phyloP scores from a whole-genome alignment of 306 rosid genomes.

The Fragaria ananassa region DNA sequence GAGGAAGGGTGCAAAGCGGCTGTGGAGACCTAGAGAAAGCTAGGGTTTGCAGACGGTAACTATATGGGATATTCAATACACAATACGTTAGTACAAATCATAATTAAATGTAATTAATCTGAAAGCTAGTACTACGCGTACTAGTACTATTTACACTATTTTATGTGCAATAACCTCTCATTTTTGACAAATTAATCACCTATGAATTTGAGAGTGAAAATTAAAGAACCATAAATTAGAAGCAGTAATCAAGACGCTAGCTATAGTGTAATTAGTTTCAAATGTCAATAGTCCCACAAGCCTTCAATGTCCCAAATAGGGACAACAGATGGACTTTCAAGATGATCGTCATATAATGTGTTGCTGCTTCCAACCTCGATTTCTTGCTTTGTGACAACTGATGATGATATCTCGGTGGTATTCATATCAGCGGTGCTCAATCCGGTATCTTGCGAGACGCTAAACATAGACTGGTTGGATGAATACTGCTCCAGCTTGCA shows the following conservation, averaged over 20 bases:
- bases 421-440: slow-evolving; percentile 65
- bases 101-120: neutral
- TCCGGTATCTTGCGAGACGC: slow-evolving; percentile 65
- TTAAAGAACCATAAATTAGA: neutral
- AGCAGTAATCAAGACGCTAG: slow-evolving; percentile 11
- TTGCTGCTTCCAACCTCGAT: slow-evolving; percentile 14
- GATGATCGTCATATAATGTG: slow-evolving; percentile 30
- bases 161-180: neutral
- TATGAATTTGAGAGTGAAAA: neutral
- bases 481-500: slow-evolving; percentile 70
- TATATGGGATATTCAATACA: too few species aligned
- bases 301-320: slow-evolving; percentile 49
- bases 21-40: too few species aligned
- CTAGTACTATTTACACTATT: neutral
- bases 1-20: too few species aligned
- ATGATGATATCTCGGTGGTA: slow-evolving; percentile 55
- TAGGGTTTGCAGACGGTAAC: too few species aligned
- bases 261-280: neutral
- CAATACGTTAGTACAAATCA: too few species aligned
- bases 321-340: slow-evolving; percentile 25
- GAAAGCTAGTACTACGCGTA: neutral
- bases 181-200: neutral
- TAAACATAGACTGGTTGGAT: slow-evolving; percentile 52
- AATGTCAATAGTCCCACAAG: slow-evolving; percentile 58
- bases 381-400: slow-evolving; percentile 46